Base-by-base conservation (phyloP, 106 monocot species). In the Triglochin maritima region DNA sequence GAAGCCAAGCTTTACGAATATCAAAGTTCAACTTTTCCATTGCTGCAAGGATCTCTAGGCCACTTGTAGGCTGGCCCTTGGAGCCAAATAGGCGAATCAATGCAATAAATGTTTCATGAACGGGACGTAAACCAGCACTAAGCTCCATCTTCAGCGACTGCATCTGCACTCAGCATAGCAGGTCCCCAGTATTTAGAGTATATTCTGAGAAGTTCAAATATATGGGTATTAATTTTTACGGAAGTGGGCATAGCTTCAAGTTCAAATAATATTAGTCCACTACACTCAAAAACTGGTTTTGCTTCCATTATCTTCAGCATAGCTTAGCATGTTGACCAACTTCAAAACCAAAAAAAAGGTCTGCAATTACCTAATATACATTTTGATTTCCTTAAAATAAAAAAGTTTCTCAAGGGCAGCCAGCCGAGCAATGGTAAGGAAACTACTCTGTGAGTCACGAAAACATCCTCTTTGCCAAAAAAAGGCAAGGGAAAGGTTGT, bases 21-120 rank as follows among this genome's bases (percentile, higher is more conserved):
- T 96, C 91, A 82, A 77, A 91, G 55, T 91, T 96, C 8, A 86
- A 77, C 65, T 81, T 91, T 77, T 88, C 96, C 96, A 96, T 96
- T 46, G 91, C 96, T 44, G 86, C 84, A 72, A 96, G 91, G 71
- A 96, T 86, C 66, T 96, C 91, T 64, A 96, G 76, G 47, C 91
- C 96, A 69, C 83, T 91, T 3, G 80, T 91, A 9, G 85, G 81
- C 80, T 69, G 65, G 56, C 96, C 96, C 82, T 85, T 86, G 47
- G 87, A 82, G 49, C 87, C 96, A 81, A 96, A 91, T 51, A 91
- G 78, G 53, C 90, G 87, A 72, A 88, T 63, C 75, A 96, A 72
- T 54, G 96, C 83, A 70, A 88, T 47, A 82, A 96, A 88, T 13
- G 96, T 96, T 71, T 96, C 96, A 67, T 91, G 88, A 4, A 84